Base-by-base conservation (phyloP, 192 early-diverging fungal species). In the Spizellomyces punctatus region DNA sequence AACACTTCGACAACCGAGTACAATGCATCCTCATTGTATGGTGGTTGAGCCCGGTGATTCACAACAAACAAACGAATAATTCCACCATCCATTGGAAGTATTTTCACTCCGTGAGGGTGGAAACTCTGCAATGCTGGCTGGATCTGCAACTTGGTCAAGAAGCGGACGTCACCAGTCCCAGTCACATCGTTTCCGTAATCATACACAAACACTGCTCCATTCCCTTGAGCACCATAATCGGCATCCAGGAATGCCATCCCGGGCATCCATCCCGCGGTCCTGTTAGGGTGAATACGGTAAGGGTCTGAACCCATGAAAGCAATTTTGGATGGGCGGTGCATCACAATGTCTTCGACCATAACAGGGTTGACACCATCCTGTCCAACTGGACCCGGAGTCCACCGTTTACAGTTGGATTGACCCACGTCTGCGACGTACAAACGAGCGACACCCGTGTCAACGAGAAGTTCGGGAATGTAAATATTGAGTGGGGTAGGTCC, bases 1-100 rank as follows among this genome's bases (percentile, higher is more conserved):
- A 69, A 43, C 19, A 69, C 56, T 42, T 69, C 67, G 21, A 69
- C 55, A 57, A 69, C 67, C 54, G 67, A 69, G 67, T 69, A 69
- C 16, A 69, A 57, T 8, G 55, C 56, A 10, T 61, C 16, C 8
- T 46, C 21, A 57, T 56, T 46, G 54, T 69, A 69, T 16, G 67
- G 67, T 9, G 46, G 10, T 50, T 69, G 67, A 36, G 67, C 54
- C 8, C 67, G 67, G 56, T 69, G 67, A 44, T 69, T 69, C 55
- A 69, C 67, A 36, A 69, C 56, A 46, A 69, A 69, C 54, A 69
- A 43, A 10, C 60, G 60, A 16, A 69, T 22, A 19, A 57, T 16
- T 5, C 60, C 60, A 9, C 41, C 41, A 16, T 36, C 60, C 17
- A 62, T 17, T 62, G 16, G 16, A 17, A 62, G 17, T 27, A 16